These are phyloP conservation scores for Amoebophrya sp. DNA, from an alignment of 169 alveolate genomes.

Conservation along the genomic window DNA sequence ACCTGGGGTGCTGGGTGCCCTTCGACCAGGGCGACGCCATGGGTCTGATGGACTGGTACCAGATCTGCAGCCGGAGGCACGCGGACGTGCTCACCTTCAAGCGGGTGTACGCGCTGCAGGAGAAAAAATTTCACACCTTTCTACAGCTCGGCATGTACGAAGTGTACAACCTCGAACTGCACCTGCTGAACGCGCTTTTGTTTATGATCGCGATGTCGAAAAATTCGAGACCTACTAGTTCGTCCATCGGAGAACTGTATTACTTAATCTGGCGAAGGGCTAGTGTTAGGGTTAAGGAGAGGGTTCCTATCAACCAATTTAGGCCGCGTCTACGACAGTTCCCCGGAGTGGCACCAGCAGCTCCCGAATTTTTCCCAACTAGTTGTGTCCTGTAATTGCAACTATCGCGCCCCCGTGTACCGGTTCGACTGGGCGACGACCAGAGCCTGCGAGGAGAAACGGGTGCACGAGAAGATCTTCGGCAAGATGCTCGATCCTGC, in stretches of 20 bases:
- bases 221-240: no score
- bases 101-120: neutral
- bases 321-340: no score
- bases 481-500: neutral
- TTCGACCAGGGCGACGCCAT: neutral
- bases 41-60: neutral
- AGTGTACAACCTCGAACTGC: neutral
- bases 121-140: neutral
- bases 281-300: no score
- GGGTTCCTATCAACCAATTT: no score
- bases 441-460: neutral
- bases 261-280: no score
- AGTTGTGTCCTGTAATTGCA: no score
- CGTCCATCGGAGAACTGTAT: no score
- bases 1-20: neutral
- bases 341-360: no score
- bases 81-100: neutral
- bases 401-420: neutral
- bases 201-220: no score
- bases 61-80: neutral
- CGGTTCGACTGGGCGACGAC: neutral
- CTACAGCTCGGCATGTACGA: neutral
- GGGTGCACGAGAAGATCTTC: neutral
- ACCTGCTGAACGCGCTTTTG: neutral
- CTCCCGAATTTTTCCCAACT: no score